Base-by-base conservation (phyloP, 2,329 filamentous ascomycete genomes). In the Dactylellina drechsleri region DNA sequence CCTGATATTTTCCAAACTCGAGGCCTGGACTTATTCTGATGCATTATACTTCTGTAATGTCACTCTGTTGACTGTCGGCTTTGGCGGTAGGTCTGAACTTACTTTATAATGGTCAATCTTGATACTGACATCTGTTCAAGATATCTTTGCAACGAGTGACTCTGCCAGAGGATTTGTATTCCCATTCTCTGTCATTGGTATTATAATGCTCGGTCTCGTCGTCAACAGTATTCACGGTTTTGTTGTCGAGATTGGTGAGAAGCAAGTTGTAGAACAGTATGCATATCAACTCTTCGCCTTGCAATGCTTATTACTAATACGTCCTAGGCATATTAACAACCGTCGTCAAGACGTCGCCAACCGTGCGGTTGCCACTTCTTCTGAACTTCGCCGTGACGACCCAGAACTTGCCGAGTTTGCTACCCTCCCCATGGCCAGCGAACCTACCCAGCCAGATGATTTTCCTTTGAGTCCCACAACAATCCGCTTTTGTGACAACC, bases 141-240 rank as follows among this genome's bases (percentile, higher is more conserved):
- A 75, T 43, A 64, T 79, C 60, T 43, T 59, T 64, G 23, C 72
- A 61, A 47, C 56, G 56, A 50, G 49, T 20, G 50, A 65, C 85
- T 15, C 82, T 91, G 0, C 89, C 87, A 0, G 86, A 90, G 53
- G 90, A 88, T 84, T 97, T 0, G 84, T 97, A 28, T 90, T 97
- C 61, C 93, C 93, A 0, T 97, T 91, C 78, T 90, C 93, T 0
- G 87, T 97, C 0, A 85, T 93, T 5, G 93, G 93, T 2, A 90
- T 95, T 66, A 91, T 96, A 74, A 93, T 91, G 78, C 85, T 96
- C 0, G 92, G 91, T 87, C 84, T 97, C 18, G 90, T 96, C 67
- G 90, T 97, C 36, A 89, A 89, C 26, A 92, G 90, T 43, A 92
- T 96, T 74, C 87, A 91, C 43, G 91, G 75, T 1, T 77, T 79